Percentiles rank a stretch among this genome's conserved stretches.
These are phyloP conservation scores for Quercus tomentella DNA, from an alignment of 331 rosid genomes.

Conservation along the genomic window DNA sequence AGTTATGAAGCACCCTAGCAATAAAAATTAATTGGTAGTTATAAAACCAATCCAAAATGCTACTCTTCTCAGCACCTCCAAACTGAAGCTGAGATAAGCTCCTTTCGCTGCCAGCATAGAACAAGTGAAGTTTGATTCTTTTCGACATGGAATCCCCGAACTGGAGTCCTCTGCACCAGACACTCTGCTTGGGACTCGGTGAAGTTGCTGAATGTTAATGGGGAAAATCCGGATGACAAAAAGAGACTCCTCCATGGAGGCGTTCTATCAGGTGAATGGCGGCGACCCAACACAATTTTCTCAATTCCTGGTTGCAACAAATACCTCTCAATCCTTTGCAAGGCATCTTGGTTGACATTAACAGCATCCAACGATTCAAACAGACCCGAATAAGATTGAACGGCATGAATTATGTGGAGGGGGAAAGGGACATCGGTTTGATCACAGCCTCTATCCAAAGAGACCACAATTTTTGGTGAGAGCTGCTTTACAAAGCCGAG, in stretches of 20 bases:
- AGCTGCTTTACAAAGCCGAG: conserved; percentile 75
- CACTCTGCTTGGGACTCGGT: conserved; percentile 92
- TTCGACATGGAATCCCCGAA: conserved; percentile 79
- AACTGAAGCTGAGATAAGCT: conserved; percentile 66
- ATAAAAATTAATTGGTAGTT: conserved; percentile 29
- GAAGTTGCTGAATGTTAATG: conserved; percentile 72
- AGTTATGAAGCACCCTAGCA: conserved; percentile 64
- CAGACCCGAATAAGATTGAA: conserved; percentile 45
- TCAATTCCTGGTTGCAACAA: conserved; percentile 74
- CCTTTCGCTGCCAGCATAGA: conserved; percentile 81
- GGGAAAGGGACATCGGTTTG: conserved; percentile 58
- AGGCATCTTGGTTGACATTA: conserved; percentile 49
- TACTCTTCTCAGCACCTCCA: conserved; percentile 69
- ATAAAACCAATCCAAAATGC: conserved; percentile 33
- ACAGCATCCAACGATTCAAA: conserved; percentile 84
- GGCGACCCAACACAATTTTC: conserved; percentile 50
- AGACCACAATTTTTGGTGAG: conserved; percentile 64
- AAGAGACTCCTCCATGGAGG: conserved; percentile 57
- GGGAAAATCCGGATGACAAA: conserved; percentile 62
- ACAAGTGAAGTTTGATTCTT: conserved; percentile 71
- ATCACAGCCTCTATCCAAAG: conserved; percentile 62
- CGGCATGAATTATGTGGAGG: conserved; percentile 44
- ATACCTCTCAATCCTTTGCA: conserved; percentile 71
- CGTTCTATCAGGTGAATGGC: conserved; percentile 29
- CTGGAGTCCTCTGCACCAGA: conserved; percentile 77